These are phyloP conservation scores for Pueraria montana DNA, from an alignment of 306 rosid species.

Conservation along the genomic window DNA sequence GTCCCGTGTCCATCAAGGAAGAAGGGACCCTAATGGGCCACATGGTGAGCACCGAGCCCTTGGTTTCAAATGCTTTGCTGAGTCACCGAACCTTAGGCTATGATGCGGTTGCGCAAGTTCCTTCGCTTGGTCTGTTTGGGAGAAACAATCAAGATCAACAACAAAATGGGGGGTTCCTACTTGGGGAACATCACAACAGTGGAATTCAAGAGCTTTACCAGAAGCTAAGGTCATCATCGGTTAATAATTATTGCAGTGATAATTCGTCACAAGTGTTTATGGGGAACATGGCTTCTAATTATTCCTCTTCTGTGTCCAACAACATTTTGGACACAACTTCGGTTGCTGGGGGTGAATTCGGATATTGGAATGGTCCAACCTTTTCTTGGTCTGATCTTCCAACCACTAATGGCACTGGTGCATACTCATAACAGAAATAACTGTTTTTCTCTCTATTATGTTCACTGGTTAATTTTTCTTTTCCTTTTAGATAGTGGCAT, in stretches of 20 bases:
- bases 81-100: constrained; percentile 59
- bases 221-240: constrained; percentile 69
- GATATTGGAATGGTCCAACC: constrained; percentile 84
- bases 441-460: constrained; percentile 19
- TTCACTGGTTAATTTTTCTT: constrained; percentile 12
- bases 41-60: constrained; percentile 59
- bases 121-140: constrained; percentile 74
- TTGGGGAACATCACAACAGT: constrained; percentile 60
- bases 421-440: constrained; percentile 65
- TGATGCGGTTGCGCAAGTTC: constrained; percentile 64
- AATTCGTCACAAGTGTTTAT: constrained; percentile 54
- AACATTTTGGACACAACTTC: constrained; percentile 72
- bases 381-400: constrained; percentile 87
- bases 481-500: constrained; percentile 42
- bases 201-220: constrained; percentile 88
- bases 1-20: constrained; percentile 57
- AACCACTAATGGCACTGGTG: constrained; percentile 70
- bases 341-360: constrained; percentile 68
- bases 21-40: constrained; percentile 65
- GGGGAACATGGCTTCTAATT: constrained; percentile 62
- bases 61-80: constrained; percentile 41
- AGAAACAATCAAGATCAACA: constrained; percentile 60
- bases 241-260: constrained; percentile 56
- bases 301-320: constrained; percentile 58
- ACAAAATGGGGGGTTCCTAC: constrained; percentile 49